Evolutionary conservation across 495 filamentous ascomycete genomes (phyloP), one percentile per base, ranked within the genome.

Genomic region (Penicillium soppii): DNA sequence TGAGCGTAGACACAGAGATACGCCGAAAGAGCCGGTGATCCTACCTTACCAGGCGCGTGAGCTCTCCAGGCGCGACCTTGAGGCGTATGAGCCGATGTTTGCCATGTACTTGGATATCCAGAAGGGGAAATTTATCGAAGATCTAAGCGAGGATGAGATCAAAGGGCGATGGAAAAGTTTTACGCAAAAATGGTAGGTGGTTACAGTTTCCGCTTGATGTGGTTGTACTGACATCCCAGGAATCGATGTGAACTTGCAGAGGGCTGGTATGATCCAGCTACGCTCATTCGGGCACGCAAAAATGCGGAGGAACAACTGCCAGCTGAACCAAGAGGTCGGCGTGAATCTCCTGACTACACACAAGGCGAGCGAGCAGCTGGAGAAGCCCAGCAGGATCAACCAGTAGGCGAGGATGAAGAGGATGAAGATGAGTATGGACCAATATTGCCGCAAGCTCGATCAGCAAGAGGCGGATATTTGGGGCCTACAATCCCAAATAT

Each of bases 151-250:
- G 46, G 72, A 80, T 12, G 92, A 97, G 61, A 63, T 83, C 0
- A 84, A 80, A 39, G 94, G 92, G 1, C 73, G 94, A 32, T 98
- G 92, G 90, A 96, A 96, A 73, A 92, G 91, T 64, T 98, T 97
- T 62, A 65, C 90, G 12, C 71, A 80, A 2, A 92, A 91, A 78
- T 98, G 94, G 94, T 90, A 81, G 65, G 75, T 58, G n/a, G 12
- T 29, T 32, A 8, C n/a, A 29, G 20, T 23, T 16, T 37, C n/a
- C n/a, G 9, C 48, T 44, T 44, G 7, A 38, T 19, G 4, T 13
- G 7, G 32, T 30, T 15, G 39, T 50, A 39, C 41, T 69, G 47
- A 69, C 50, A 57, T 62, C 17, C 26, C 44, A 91, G 87, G 87
- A 98, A 98, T 74, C 85, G 82, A 63, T 90, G 88, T 71, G 91